These are phyloP conservation scores for Lactarius indigo DNA, from an alignment of 768 basidiomycete genomes.

Conservation along the genomic window DNA sequence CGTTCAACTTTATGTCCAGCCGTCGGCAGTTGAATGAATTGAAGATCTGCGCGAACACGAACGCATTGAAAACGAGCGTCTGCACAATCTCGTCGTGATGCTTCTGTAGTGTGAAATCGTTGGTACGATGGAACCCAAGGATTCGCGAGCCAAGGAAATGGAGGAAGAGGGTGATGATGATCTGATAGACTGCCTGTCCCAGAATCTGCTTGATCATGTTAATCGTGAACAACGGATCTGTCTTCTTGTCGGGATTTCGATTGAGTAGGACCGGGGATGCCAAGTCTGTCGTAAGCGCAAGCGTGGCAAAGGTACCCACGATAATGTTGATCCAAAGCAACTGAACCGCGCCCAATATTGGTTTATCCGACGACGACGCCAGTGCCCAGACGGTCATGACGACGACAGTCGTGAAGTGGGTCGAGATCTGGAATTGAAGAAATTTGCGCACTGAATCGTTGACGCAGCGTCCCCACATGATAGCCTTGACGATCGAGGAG, in stretches of 20 bases:
- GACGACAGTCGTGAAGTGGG: constrained; percentile 92
- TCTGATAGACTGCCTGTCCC: constrained; percentile 86
- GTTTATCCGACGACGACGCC: constrained; percentile 68
- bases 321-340: constrained; percentile 98
- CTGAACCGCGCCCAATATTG: constrained; percentile 92
- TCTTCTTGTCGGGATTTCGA: constrained; percentile 87
- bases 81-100: constrained; percentile 51
- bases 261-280: constrained; percentile 76
- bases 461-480: constrained; percentile 98
- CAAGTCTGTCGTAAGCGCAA: constrained; percentile 95
- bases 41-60: constrained; percentile 97
- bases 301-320: constrained; percentile 97
- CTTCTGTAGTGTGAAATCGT: constrained; percentile 31
- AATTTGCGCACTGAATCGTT: constrained; percentile 98
- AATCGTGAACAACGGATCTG: constrained; percentile 82
- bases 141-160: constrained; percentile 81
- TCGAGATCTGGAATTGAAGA: constrained; percentile 90
- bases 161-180: constrained; percentile 76
- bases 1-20: constrained; percentile 80
- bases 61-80: constrained; percentile 93
- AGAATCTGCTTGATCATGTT: constrained; percentile 98
- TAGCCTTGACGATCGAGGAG: constrained; percentile 91
- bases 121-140: constrained; percentile 49
- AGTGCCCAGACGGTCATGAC: constrained; percentile 91
- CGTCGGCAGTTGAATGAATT: constrained; percentile 91